phyloP scores from a whole-genome alignment of 345 rosid species.

The Cardamine resedifolia region DNA sequence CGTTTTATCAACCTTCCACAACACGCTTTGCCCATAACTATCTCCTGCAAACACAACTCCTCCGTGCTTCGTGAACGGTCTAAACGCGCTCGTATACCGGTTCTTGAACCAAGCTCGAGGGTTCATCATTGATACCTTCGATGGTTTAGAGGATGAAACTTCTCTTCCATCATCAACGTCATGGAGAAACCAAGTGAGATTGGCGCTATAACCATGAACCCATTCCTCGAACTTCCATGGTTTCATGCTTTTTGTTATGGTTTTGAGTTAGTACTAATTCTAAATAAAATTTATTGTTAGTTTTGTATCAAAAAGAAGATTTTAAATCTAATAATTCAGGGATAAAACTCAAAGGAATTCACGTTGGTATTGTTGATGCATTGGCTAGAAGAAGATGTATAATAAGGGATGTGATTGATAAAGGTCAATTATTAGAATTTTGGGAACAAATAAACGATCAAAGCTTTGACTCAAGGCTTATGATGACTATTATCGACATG shows the following conservation, averaged over 20 bases:
- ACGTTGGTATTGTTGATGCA: constrained; percentile 53
- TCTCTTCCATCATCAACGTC: constrained; percentile 76
- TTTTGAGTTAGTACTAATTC: too few species aligned
- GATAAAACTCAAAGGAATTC: constrained; percentile 63
- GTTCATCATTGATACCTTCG: constrained; percentile 56
- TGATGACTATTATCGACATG: constrained; percentile 68
- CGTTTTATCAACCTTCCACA: constrained; percentile 69
- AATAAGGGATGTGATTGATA: constrained; percentile 39
- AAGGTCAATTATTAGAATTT: constrained; percentile 43
- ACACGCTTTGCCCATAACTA: constrained; percentile 68
- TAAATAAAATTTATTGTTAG: too few species aligned
- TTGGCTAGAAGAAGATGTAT: constrained; percentile 49
- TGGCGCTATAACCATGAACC: constrained; percentile 59
- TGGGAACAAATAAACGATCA: constrained; percentile 67
- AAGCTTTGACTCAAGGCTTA: constrained; percentile 61
- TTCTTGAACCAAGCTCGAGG: constrained; percentile 84
- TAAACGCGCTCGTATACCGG: constrained; percentile 58
- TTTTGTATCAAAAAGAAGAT: too few species aligned
- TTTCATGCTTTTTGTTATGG: constrained; percentile 56
- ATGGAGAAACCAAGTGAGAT: constrained; percentile 83
- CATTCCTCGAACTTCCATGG: constrained; percentile 92
- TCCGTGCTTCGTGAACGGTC: constrained; percentile 80
- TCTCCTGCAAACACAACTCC: constrained; percentile 86
- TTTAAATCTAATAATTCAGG: too few species aligned
- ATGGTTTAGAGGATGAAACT: constrained; percentile 76